These are phyloP conservation scores for Pythium aphanidermatum DNA, from an alignment of 352 stramenopile species.

Conservation along the genomic window DNA sequence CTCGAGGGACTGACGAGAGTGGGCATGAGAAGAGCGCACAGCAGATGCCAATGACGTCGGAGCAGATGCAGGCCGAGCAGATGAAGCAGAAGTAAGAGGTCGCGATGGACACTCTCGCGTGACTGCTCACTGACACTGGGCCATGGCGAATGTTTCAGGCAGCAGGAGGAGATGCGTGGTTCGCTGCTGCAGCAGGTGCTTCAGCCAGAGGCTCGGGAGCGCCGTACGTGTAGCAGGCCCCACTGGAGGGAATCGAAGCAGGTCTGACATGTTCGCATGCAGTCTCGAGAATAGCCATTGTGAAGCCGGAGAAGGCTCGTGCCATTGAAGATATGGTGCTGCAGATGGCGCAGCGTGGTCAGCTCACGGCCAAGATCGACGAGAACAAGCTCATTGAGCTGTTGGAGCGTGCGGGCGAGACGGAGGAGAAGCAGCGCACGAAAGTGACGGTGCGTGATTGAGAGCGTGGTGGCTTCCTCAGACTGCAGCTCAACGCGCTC, in stretches of 20 bases:
- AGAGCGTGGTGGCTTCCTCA: background rate
- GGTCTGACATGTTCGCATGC: background rate
- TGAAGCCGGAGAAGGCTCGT: conserved; percentile 83
- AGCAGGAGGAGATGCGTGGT: conserved; percentile 78
- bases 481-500: background rate
- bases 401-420: conserved; percentile 70
- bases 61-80: conserved; percentile 82
- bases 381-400: conserved; percentile 83
- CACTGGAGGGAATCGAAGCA: background rate
- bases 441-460: conserved; percentile 71
- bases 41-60: conserved; percentile 53
- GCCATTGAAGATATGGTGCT: conserved; percentile 84
- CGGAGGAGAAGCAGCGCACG: conserved; percentile 78
- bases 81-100: conserved; percentile 81
- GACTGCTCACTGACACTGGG: background rate
- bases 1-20: too few species aligned
- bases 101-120: background rate
- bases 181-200: conserved; percentile 76
- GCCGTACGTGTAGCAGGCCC: conserved; percentile 41
- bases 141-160: conserved; percentile 20
- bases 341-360: conserved; percentile 82
- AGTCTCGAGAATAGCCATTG: conserved; percentile 86
- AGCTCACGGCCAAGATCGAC: conserved; percentile 75
- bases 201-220: conserved; percentile 69
- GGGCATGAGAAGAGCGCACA: conserved; percentile 6